A percentile compares a stretch with the other conserved stretches of the same genome.
phyloP scores from a whole-genome alignment of 2,329 filamentous ascomycete genomes.

The Fusarium nurragi region DNA sequence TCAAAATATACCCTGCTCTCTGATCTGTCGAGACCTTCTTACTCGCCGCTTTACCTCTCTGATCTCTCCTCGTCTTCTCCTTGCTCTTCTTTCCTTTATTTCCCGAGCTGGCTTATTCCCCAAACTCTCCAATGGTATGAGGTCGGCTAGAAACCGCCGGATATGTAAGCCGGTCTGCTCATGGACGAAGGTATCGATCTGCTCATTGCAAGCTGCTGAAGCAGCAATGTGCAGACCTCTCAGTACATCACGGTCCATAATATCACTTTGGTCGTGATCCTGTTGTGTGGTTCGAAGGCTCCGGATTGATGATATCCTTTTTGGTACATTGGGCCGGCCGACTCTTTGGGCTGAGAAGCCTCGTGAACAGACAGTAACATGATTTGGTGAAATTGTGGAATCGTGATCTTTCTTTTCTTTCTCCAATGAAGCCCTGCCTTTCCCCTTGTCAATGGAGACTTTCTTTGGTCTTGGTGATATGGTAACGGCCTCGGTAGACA shows the following conservation, averaged over 20 bases:
- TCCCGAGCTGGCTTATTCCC: constrained; percentile 45
- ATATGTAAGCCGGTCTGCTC: constrained; percentile 63
- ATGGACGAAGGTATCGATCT: constrained; percentile 62
- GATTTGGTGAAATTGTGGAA: constrained; percentile 26
- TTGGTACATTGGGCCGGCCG: constrained; percentile 50
- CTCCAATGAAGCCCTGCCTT: background rate
- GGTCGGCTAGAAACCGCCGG: constrained; percentile 63
- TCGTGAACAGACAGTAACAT: constrained; percentile 44
- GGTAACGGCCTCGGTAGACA: background rate
- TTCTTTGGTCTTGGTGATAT: background rate
- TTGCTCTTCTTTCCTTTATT: constrained; percentile 41
- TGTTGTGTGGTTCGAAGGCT: constrained; percentile 33
- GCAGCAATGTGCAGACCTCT: constrained; percentile 65
- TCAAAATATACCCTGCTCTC: constrained; percentile 14
- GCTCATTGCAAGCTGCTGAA: constrained; percentile 64
- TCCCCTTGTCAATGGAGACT: background rate
- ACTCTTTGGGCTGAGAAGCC: constrained; percentile 38
- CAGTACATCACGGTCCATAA: constrained; percentile 62
- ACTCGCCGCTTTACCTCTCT: constrained; percentile 50
- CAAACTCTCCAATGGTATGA: constrained; percentile 61
- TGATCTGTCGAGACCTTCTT: constrained; percentile 47
- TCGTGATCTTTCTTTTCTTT: background rate
- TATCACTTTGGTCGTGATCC: constrained; percentile 51
- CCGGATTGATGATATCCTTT: constrained; percentile 50
- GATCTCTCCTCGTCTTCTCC: constrained; percentile 47